A percentile compares a stretch with the other conserved stretches of the same genome.
Evolutionary conservation across 208 protist species (phyloP).

Genomic region (Wallacemonas rigidus): DNA sequence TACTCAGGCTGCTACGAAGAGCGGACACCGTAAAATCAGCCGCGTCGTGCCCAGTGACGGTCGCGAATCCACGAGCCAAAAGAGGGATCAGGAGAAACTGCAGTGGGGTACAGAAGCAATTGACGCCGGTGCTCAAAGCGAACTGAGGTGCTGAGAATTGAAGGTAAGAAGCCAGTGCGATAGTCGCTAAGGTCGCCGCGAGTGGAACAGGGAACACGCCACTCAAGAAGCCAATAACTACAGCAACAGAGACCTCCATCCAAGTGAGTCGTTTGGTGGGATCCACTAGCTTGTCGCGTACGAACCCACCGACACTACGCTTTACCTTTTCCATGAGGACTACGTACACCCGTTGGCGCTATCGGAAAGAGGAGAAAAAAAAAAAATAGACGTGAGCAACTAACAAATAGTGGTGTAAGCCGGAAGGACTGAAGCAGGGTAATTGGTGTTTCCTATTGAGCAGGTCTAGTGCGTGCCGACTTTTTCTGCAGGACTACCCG

Average conservation of each 20-base stretch:
- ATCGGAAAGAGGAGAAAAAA: too few relatives aligned
- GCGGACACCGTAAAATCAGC: conserved; percentile 31
- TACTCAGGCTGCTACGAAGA: conserved; percentile 19
- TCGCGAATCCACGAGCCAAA: conserved; percentile 24
- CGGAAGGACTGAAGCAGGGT: too few relatives aligned
- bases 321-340: conserved; percentile 1
- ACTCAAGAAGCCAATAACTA: conserved; percentile 37
- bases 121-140: conserved; percentile 35
- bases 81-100: conserved; percentile 46
- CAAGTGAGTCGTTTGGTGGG: conserved; percentile 31
- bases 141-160: conserved; percentile 27
- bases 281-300: conserved; percentile 28
- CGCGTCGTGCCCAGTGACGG: conserved; percentile 18
- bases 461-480: too few relatives aligned
- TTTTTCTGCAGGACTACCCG: too few relatives aligned
- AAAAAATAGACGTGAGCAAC: too few relatives aligned
- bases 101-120: conserved; percentile 49
- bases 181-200: conserved; percentile 38
- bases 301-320: background rate
- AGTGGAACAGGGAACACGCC: conserved; percentile 67
- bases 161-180: conserved; percentile 20
- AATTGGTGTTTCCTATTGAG: too few relatives aligned
- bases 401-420: too few relatives aligned
- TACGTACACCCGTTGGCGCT: background rate
- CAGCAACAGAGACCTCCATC: conserved; percentile 25